Evolutionary conservation across 129 eudicot genomes (phyloP).

Genomic region (Dittrichia graveolens): DNA sequence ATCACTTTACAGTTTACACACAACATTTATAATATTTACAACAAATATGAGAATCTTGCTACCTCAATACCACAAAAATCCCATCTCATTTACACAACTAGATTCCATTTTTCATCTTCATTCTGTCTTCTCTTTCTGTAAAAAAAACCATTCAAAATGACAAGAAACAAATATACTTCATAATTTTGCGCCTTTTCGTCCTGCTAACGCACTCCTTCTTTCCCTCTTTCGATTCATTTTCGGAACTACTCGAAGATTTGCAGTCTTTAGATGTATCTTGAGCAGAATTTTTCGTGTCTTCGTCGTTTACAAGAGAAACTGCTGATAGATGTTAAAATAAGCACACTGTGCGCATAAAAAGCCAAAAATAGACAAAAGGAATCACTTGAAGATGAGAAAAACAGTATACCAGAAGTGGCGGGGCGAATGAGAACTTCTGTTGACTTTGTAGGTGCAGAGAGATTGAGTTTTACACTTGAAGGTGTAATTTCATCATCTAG

Average conservation of each 20-base stretch:
- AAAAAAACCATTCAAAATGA: slow-evolving; percentile 34
- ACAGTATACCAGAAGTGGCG: slow-evolving; percentile 26
- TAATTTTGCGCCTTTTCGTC: slow-evolving; percentile 44
- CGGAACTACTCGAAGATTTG: slow-evolving; percentile 27
- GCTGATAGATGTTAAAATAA: background rate
- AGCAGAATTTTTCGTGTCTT: slow-evolving; percentile 19
- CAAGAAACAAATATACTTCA: slow-evolving; percentile 50
- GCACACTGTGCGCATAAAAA: slow-evolving; percentile 8
- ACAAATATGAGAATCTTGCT: slow-evolving; percentile 1
- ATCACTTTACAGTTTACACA: slow-evolving; percentile 14
- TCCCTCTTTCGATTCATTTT: slow-evolving; percentile 22
- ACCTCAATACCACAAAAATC: background rate
- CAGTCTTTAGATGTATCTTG: slow-evolving; percentile 28
- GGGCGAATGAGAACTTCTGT: slow-evolving; percentile 48
- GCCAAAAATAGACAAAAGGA: background rate
- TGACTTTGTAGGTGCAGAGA: slow-evolving; percentile 36
- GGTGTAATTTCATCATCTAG: slow-evolving; percentile 40
- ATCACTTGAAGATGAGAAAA: background rate
- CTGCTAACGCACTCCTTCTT: slow-evolving; percentile 31
- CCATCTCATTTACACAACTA: background rate
- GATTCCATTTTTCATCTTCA: background rate
- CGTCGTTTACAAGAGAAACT: slow-evolving; percentile 34
- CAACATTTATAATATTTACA: slow-evolving; percentile 3
- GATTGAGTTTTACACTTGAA: slow-evolving; percentile 34
- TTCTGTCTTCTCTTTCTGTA: slow-evolving; percentile 23